Evolutionary conservation across 1,139 yeast species (phyloP), one percentile per base, ranked within the genome.

Genomic region (Hyphopichia buzzinii): DNA sequence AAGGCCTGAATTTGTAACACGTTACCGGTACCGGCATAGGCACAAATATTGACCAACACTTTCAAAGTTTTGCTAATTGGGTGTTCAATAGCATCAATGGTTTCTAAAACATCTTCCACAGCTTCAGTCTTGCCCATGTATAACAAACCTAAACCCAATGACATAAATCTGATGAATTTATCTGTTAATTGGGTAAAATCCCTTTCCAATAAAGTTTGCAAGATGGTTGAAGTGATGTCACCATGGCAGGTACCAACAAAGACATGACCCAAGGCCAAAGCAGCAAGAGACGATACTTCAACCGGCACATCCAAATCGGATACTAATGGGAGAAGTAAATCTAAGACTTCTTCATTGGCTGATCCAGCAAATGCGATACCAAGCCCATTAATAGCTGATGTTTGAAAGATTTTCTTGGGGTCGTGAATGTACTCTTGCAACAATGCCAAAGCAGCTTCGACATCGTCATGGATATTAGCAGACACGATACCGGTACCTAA

Each of bases 21-120:
- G 57, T 94, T 94, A 50, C 98, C 99, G 30, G 97, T 88, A 46
- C 98, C 99, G 13, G 97, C 95, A 64, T 85, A 90, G 6, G 97
- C 95, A 67, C 97, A 87, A 37, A 90, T 85, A 46, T 86, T 89
- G 23, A 94, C 92, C 56, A 94, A 73, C 5, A 90, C 95, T 61
- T 87, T 94, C 54, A 90, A 79, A 31, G 95, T 86, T 49, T 87
- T 83, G 29, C 94, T 82, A 54, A 92, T 84, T 34, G 97, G 97
- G 56, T 90, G 97, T 48, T 89, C 96, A 54, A 94, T 86, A 13
- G 97, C 98, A 59, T 84, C 88, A 47, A 92, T 82, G 1, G 97
- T 88, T 57, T 92, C 98, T 48, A 92, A 68, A 17, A 89, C 96
- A 62, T 89, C 97, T 53, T 90, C 97, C 34, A 89, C 95, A 60